These are phyloP conservation scores for Austroboletus festivus DNA, from an alignment of 768 basidiomycete genomes.

Conservation along the genomic window DNA sequence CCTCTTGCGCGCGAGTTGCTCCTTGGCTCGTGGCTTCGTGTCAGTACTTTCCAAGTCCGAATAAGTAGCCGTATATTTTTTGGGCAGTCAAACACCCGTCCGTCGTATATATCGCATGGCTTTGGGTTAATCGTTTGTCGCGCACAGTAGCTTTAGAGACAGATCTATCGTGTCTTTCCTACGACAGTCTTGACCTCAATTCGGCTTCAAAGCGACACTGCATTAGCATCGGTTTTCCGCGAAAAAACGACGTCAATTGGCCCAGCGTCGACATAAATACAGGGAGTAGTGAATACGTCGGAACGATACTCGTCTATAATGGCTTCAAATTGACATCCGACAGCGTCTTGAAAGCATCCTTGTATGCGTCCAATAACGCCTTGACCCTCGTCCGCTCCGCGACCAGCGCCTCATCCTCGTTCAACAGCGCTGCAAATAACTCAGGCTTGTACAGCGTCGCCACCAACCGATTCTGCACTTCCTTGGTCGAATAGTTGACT, in stretches of 20 bases:
- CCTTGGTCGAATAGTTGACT: conserved; percentile 94
- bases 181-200: too few species aligned
- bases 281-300: not conserved
- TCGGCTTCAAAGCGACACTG: too few species aligned
- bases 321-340: conserved; percentile 80
- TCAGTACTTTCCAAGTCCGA: conserved; percentile 21
- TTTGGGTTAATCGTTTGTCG: not conserved
- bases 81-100: conserved; percentile 6
- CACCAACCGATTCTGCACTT: conserved; percentile 96
- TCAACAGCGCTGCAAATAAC: conserved; percentile 83
- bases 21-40: conserved; percentile 12
- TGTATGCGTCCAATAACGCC: conserved; percentile 92
- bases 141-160: conserved; percentile 6
- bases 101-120: conserved; percentile 9
- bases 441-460: conserved; percentile 92
- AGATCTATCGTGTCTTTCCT: not conserved
- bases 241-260: not conserved
- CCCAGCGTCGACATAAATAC: not conserved
- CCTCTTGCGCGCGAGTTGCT: conserved; percentile 18
- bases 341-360: conserved; percentile 85
- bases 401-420: conserved; percentile 94
- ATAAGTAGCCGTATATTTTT: conserved; percentile 22
- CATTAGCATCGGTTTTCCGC: too few species aligned
- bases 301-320: conserved; percentile 36
- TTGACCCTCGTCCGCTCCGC: conserved; percentile 93